phyloP scores from a whole-genome alignment of 371 early-diverging fungal genomes.

The Mucor indicus region DNA sequence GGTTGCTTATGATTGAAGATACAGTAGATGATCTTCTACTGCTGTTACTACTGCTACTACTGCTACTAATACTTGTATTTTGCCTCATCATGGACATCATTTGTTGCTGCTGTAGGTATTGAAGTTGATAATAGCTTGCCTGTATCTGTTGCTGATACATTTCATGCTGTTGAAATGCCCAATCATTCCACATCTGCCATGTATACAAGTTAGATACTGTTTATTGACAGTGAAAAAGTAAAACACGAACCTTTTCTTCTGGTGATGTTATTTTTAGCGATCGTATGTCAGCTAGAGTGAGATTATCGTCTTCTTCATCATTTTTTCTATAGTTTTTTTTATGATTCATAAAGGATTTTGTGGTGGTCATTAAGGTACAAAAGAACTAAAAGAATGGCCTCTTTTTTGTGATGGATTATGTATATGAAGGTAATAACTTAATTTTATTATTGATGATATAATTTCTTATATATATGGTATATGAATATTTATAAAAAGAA shows the following conservation, averaged over 20 bases:
- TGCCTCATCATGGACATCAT: slow-evolving; percentile 18
- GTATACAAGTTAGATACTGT: not conserved
- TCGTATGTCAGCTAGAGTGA: slow-evolving; percentile 18
- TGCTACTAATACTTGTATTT: not conserved
- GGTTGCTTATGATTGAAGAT: slow-evolving; percentile 3
- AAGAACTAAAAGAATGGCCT: no score
- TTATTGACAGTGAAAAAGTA: not conserved
- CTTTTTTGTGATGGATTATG: no score
- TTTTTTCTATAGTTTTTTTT: not conserved
- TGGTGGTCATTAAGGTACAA: no score
- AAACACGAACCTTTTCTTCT: slow-evolving; percentile 9
- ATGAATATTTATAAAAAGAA: slow-evolving; percentile 1
- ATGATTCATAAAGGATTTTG: no score
- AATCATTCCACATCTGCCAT: slow-evolving; percentile 10
- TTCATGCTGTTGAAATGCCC: slow-evolving; percentile 5
- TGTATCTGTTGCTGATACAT: slow-evolving; percentile 20
- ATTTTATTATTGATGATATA: no score
- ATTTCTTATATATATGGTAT: no score
- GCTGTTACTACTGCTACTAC: not conserved
- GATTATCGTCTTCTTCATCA: slow-evolving; percentile 11
- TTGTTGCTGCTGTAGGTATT: slow-evolving; percentile 24
- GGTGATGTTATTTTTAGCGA: slow-evolving; percentile 11
- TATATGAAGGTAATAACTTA: no score
- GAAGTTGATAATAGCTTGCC: slow-evolving; percentile 22
- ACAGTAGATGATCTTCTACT: slow-evolving; percentile 11